Conservation (phyloP, 805 yeast species). For the Lipomyces oligophaga region DNA sequence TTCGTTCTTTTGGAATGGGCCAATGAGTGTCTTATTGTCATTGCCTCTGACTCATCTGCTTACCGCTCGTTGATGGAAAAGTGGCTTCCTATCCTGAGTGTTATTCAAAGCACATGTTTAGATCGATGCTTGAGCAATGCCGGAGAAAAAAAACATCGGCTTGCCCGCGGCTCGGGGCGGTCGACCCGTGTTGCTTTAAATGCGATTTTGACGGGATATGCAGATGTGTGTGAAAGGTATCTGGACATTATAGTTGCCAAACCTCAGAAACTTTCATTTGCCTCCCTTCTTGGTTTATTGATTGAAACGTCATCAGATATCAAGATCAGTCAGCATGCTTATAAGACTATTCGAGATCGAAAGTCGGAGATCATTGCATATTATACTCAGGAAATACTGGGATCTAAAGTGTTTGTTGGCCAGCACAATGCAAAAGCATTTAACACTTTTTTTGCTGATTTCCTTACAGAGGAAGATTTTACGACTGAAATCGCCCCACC, state of each 20-base stretch:
- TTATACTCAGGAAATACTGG: conserved; percentile 36
- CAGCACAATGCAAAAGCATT: conserved; percentile 33
- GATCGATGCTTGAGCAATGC: conserved; percentile 6
- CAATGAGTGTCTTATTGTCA: conserved; percentile 8
- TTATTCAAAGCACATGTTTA: conserved; percentile 15
- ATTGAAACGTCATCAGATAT: conserved; percentile 17
- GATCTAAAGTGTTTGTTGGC: conserved; percentile 22
- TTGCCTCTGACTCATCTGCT: background rate
- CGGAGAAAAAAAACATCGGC: conserved; percentile 11
- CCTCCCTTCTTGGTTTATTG: conserved; percentile 19
- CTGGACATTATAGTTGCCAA: conserved; percentile 16
- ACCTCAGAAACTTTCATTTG: conserved; percentile 6
- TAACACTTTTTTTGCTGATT: conserved; percentile 46
- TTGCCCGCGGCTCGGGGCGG: conserved; percentile 16
- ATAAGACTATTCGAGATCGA: conserved; percentile 17
- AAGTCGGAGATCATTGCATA: conserved; percentile 26
- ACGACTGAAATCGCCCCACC: conserved; percentile 49
- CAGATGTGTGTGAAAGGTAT: conserved; percentile 10
- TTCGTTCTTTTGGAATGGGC: conserved; percentile 30
- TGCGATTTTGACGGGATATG: conserved; percentile 6
- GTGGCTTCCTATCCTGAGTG: conserved; percentile 11
- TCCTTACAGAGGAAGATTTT: conserved; percentile 43
- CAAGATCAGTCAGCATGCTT: conserved; percentile 28
- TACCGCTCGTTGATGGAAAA: background rate
- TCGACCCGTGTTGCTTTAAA: conserved; percentile 10